phyloP scores from a whole-genome alignment of 192 early-diverging fungal species.

The Rhizophlyctis rosea region DNA sequence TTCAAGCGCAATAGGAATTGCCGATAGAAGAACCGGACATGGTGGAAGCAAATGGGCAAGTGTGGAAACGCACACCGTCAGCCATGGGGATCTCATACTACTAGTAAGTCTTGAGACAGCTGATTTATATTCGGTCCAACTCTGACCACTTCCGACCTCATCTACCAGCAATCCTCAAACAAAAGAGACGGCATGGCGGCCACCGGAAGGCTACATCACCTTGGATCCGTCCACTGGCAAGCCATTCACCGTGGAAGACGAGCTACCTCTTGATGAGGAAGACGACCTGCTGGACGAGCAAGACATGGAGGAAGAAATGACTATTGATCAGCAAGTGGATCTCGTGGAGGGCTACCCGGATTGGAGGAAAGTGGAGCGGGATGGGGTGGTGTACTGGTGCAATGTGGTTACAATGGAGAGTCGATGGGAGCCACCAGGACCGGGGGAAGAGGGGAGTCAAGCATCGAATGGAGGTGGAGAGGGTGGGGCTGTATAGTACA shows the following conservation, averaged over 20 bases:
- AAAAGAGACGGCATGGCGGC: constrained; percentile 46
- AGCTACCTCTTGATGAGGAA: neutral
- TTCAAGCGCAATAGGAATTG: neutral
- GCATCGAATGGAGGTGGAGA: too few relatives aligned
- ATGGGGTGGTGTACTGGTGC: constrained; percentile 39
- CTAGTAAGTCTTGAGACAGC: constrained; percentile 39
- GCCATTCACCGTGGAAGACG: constrained; percentile 8
- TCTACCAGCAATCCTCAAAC: constrained; percentile 33
- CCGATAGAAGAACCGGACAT: constrained; percentile 41
- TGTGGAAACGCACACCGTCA: constrained; percentile 43
- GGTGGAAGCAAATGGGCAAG: constrained; percentile 44
- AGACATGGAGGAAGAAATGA: constrained; percentile 13
- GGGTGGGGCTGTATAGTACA: too few relatives aligned
- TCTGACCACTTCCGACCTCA: neutral
- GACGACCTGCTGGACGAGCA: constrained; percentile 3
- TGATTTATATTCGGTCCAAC: neutral
- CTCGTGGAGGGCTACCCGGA: constrained; percentile 39
- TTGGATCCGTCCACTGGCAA: constrained; percentile 36
- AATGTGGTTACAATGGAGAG: constrained; percentile 41
- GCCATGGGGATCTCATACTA: constrained; percentile 47
- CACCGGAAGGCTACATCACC: constrained; percentile 35
- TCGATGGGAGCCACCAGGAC: constrained; percentile 36
- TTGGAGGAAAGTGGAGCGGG: constrained; percentile 45
- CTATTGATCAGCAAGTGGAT: constrained; percentile 14
- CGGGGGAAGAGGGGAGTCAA: too few relatives aligned